Percentiles rank a stretch among this genome's conserved stretches.
phyloP scores from a whole-genome alignment of 495 filamentous ascomycete species.

The Bacidia rubella region DNA sequence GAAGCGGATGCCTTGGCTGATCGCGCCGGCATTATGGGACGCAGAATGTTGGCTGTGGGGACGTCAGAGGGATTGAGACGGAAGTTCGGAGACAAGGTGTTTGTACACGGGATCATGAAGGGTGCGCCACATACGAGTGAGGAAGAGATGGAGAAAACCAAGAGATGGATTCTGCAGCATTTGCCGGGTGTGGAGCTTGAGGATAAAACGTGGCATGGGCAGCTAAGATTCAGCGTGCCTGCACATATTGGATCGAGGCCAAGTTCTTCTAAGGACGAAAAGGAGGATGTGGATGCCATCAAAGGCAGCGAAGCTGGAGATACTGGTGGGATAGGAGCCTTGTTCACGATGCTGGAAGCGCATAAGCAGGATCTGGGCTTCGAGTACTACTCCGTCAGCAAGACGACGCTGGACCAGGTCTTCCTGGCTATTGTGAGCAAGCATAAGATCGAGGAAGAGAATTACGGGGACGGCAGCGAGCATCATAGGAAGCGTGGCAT shows the following conservation, averaged over 20 bases:
- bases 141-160: slow-evolving; percentile 49
- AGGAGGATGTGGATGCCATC: not conserved
- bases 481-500: not conserved
- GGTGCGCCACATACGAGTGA: slow-evolving; percentile 54
- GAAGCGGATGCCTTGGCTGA: slow-evolving; percentile 33
- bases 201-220: slow-evolving; percentile 64
- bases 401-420: slow-evolving; percentile 76
- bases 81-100: slow-evolving; percentile 29
- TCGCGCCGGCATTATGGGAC: slow-evolving; percentile 31
- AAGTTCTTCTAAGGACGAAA: slow-evolving; percentile 3
- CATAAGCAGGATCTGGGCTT: slow-evolving; percentile 51
- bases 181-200: slow-evolving; percentile 52
- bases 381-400: slow-evolving; percentile 66
- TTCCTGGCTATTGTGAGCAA: slow-evolving; percentile 69
- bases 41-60: slow-evolving; percentile 31
- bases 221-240: slow-evolving; percentile 65
- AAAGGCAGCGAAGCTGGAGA: slow-evolving; percentile 11
- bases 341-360: slow-evolving; percentile 61
- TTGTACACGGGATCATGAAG: slow-evolving; percentile 49
- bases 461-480: slow-evolving; percentile 32
- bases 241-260: slow-evolving; percentile 16
- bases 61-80: slow-evolving; percentile 25
- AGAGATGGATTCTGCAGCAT: slow-evolving; percentile 42
- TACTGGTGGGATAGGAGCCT: slow-evolving; percentile 34
- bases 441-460: slow-evolving; percentile 68